Base-by-base conservation (phyloP, 2,329 filamentous ascomycete species). In the Hirsutella thompsonii region DNA sequence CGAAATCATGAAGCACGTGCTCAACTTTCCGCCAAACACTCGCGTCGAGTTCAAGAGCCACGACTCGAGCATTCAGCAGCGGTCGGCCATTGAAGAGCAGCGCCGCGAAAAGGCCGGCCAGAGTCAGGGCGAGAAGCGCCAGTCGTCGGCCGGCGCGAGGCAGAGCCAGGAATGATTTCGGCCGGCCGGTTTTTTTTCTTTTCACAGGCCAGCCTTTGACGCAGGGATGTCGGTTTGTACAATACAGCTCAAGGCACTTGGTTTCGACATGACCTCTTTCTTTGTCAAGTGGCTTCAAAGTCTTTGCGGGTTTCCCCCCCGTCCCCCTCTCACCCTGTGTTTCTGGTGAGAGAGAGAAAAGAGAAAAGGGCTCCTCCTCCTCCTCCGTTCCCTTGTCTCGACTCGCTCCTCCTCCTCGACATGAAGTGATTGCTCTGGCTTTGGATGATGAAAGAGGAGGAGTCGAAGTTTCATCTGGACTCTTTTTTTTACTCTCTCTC, bases 31-130 rank as follows among this genome's bases (percentile, higher is more conserved):
- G 1, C 66, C 78, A 36, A 90, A 94, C 59, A 96, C 92, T 30
- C 84, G 83, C 55, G 82, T 98, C 45, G 80, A 92, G 52, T 98
- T 89, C 78, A 94, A 94, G 67, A 92, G 83, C 57, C 92, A 98
- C 61, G 89, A 95, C 56, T 86, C 90, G 48, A 94, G 87, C 61
- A 95, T 98, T 56, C 83, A 87, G 51, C 89, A 95, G 65, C 79
- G 88, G 50, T 84, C 82, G 23, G 85, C 85, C 18, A 88, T 94
- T 48, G 89, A 95, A 55, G 87, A 94, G 61, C 85, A 86, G 42
- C 83, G 89, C 46, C 86, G 90, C 51, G 88, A 94, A 55, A 94
- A 94, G 64, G 73, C 68, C 16, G 61, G 63, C 43, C 70, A 75
- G 49, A 62, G 67, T 46, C 60, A 64, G 42, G 55, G 59, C 47